phyloP scores from a whole-genome alignment of 2,329 filamentous ascomycete genomes.

The Aureobasidium subglaciale region DNA sequence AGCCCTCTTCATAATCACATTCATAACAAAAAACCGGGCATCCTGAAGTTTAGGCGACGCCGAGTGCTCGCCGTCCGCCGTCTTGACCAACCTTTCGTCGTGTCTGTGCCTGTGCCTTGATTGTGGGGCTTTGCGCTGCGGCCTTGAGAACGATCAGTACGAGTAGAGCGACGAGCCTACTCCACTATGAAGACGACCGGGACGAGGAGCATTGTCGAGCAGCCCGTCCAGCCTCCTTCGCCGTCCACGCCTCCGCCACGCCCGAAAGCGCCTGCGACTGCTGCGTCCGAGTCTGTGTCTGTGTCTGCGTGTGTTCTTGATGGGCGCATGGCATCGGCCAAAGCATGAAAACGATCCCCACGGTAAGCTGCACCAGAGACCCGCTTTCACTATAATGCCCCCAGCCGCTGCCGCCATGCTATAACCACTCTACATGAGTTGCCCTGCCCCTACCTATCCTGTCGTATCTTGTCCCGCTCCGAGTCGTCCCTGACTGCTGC shows the following conservation, averaged over 20 bases:
- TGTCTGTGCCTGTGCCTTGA: conserved; percentile 7
- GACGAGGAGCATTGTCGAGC: conserved; percentile 8
- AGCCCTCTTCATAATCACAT: background rate
- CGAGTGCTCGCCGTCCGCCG: conserved; percentile 8
- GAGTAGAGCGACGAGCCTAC: conserved; percentile 5
- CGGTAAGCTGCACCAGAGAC: conserved; percentile 28
- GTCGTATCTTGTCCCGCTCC: background rate
- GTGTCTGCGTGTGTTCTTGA: background rate
- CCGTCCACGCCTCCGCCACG: background rate
- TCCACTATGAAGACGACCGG: conserved; percentile 30
- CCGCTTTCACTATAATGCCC: conserved; percentile 7
- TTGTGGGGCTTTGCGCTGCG: conserved; percentile 15
- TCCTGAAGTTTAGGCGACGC: conserved; percentile 2
- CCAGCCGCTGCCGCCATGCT: conserved; percentile 13
- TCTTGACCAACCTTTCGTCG: background rate
- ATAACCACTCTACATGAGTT: background rate
- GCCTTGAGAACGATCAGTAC: background rate
- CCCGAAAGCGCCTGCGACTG: no score
- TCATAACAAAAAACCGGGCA: conserved; percentile 14
- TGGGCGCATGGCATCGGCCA: conserved; percentile 20
- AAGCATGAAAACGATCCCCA: conserved; percentile 43
- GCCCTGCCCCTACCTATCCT: conserved; percentile 6
- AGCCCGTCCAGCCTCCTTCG: background rate
- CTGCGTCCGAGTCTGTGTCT: no score
- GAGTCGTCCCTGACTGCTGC: background rate